phyloP scores from a whole-genome alignment of 139 green algal species.

The Yamagishiella unicocca region DNA sequence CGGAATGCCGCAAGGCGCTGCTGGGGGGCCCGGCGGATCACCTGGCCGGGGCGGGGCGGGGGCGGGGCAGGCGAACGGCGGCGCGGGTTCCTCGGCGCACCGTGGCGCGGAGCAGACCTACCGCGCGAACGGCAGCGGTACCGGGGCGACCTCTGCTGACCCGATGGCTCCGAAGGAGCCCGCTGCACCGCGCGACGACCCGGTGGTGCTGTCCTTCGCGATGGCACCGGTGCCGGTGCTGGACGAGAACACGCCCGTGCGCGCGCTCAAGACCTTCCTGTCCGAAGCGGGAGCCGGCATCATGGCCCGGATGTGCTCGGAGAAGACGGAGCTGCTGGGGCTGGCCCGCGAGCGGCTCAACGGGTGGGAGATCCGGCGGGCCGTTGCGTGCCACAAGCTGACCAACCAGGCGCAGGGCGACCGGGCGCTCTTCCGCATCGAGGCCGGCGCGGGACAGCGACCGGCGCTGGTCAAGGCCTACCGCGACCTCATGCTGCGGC shows the following conservation, averaged over 20 bases:
- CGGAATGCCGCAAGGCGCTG: neutral
- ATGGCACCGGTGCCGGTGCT: neutral
- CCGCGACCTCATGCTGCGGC: neutral
- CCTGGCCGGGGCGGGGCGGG: neutral
- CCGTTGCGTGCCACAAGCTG: conserved; percentile 23
- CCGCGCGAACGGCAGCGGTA: too few species aligned
- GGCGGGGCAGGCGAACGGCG: neutral
- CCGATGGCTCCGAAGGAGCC: neutral
- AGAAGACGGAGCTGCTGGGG: conserved; percentile 40
- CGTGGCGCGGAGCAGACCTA: too few species aligned
- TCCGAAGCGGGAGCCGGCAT: neutral
- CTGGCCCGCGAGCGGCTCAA: conserved; percentile 12
- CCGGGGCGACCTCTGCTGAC: neutral
- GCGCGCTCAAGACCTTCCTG: conserved; percentile 33
- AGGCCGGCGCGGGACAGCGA: neutral
- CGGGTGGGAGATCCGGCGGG: conserved; percentile 36
- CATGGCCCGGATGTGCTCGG: neutral
- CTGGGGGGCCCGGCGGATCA: neutral
- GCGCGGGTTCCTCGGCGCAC: neutral
- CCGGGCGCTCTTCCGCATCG: conserved; percentile 36
- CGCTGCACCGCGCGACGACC: neutral
- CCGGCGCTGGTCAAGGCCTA: neutral
- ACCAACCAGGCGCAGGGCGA: neutral
- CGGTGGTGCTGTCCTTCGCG: conserved; percentile 4
- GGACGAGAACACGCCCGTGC: neutral